Percentiles rank a stretch among this genome's conserved stretches.
phyloP scores from a whole-genome alignment of 176 grass and related monocot species.

The Carex parvula region DNA sequence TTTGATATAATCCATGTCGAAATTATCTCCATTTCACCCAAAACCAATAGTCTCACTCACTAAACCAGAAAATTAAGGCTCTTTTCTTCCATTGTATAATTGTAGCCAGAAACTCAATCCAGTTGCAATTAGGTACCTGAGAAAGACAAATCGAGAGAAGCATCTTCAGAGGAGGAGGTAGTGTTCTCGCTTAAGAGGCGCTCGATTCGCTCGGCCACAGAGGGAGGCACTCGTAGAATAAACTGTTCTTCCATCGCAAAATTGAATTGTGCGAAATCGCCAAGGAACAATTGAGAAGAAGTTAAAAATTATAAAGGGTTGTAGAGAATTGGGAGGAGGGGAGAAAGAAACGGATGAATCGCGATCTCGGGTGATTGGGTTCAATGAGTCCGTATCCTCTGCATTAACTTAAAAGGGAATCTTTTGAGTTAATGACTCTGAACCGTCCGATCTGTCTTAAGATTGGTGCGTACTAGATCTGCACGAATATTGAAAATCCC shows the following conservation, averaged over 20 bases:
- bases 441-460: no score
- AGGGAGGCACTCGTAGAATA: constrained; percentile 72
- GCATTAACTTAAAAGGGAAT: no score
- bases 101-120: neutral
- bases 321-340: no score
- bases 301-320: no score
- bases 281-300: no score
- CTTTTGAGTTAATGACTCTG: no score
- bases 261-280: no score
- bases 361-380: no score
- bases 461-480: no score
- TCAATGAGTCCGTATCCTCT: no score
- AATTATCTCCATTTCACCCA: neutral
- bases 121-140: constrained; percentile 36
- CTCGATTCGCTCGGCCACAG: constrained; percentile 71
- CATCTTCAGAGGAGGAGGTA: constrained; percentile 51
- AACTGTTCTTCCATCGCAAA: constrained; percentile 82
- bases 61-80: neutral
- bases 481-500: no score
- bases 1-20: neutral
- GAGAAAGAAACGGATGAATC: no score
- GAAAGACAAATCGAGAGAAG: constrained; percentile 78
- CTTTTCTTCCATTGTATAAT: neutral
- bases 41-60: neutral
- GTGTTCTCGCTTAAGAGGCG: constrained; percentile 64